Percentiles rank a stretch among this genome's conserved stretches.
Conservation (phyloP, 176 grass and related monocot species). For the Ensete glaucum region DNA sequence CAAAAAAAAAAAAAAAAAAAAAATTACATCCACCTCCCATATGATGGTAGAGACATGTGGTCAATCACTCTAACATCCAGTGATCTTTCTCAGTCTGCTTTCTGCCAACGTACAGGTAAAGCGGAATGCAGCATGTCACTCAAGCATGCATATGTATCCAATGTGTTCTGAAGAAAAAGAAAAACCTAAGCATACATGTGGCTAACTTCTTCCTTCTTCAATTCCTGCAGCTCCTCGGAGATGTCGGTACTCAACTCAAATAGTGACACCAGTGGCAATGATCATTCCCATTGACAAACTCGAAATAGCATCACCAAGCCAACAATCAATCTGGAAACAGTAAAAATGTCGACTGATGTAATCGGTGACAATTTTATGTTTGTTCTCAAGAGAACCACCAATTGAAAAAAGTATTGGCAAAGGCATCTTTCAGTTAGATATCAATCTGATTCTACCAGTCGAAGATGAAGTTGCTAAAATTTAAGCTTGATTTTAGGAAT, state of each 20-base stretch:
- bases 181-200: not conserved
- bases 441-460: no score
- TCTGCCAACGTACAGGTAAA: not conserved
- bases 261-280: slow-evolving; percentile 1
- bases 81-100: not conserved
- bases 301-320: slow-evolving; percentile 69
- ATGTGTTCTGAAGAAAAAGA: not conserved
- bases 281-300: slow-evolving; percentile 65
- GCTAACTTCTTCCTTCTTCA: slow-evolving; percentile 15
- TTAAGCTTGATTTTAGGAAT: not conserved
- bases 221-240: slow-evolving; percentile 20
- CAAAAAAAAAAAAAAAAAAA: not conserved
- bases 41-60: not conserved
- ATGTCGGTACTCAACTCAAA: not conserved
- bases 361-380: not conserved
- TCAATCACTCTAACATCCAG: not conserved
- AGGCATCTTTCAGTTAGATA: not conserved
- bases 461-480: not conserved
- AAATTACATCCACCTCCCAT: not conserved
- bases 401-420: not conserved
- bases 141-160: not conserved
- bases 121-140: not conserved
- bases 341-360: not conserved
- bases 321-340: slow-evolving; percentile 37
- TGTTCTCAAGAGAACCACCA: no score